Conservation (phyloP, 75 land plant species). For the Sequoiadendron giganteum region DNA sequence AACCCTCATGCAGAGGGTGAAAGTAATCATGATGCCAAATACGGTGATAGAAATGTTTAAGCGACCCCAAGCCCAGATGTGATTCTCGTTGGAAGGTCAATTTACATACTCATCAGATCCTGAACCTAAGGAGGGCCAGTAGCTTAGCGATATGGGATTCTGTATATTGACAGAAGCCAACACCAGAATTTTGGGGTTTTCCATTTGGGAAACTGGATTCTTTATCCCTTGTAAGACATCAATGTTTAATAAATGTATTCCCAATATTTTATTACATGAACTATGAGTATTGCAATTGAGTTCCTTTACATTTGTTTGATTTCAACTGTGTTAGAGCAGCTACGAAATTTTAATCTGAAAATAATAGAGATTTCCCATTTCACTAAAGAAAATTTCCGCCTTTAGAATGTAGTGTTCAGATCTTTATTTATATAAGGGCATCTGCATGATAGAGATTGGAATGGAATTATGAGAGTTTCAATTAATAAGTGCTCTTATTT, state of each 20-base stretch:
- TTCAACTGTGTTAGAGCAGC: not conserved
- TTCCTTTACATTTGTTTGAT: not conserved
- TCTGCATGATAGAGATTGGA: not conserved
- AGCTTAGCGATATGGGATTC: not conserved
- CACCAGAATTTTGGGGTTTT: not conserved
- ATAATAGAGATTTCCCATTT: not conserved
- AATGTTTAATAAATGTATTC: not conserved
- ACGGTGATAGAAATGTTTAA: not conserved
- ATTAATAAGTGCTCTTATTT: not conserved
- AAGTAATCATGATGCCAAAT: not conserved
- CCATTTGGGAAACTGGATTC: not conserved
- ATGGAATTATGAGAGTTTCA: not conserved
- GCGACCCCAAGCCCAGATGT: not conserved
- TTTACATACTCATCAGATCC: not conserved
- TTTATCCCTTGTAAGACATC: not conserved
- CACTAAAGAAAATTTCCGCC: not conserved
- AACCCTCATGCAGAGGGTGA: not conserved
- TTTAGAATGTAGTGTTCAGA: not conserved
- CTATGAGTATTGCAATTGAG: not conserved
- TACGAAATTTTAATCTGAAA: not conserved
- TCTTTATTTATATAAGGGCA: not conserved
- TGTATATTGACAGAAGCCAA: not conserved
- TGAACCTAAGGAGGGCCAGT: not conserved
- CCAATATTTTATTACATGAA: not conserved
- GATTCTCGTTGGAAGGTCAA: not conserved